These are phyloP conservation scores for Blastobotrys aristatus DNA, from an alignment of 1,139 yeast genomes.

Conservation along the genomic window DNA sequence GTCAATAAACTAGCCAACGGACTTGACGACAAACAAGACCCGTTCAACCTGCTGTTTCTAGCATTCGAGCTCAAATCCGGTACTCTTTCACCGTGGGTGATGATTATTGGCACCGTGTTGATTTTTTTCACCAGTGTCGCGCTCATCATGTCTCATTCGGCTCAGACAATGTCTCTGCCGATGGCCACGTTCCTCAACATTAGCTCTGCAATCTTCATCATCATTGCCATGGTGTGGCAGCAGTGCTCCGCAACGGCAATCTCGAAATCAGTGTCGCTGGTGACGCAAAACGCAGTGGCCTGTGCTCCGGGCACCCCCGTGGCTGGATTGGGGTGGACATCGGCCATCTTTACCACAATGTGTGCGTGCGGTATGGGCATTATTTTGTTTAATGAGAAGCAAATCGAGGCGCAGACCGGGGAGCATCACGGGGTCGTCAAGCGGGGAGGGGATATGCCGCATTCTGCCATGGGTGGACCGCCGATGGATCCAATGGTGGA, in stretches of 20 bases:
- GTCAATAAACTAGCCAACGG: conserved; percentile 13
- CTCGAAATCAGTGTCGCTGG: conserved; percentile 15
- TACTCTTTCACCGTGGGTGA: conserved; percentile 21
- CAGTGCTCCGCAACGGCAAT: conserved; percentile 23
- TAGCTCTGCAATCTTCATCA: conserved; percentile 19
- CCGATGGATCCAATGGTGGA: conserved; percentile 3
- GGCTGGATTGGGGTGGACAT: conserved; percentile 27
- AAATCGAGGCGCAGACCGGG: conserved; percentile 13
- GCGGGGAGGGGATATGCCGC: conserved; percentile 5
- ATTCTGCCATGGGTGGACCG: not conserved
- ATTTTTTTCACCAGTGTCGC: conserved; percentile 18
- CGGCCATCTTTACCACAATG: conserved; percentile 19
- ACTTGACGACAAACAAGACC: conserved; percentile 17
- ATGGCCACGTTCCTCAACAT: conserved; percentile 20
- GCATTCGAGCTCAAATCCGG: conserved; percentile 13
- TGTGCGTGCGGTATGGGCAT: conserved; percentile 20
- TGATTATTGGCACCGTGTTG: conserved; percentile 19
- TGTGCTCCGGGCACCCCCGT: conserved; percentile 19
- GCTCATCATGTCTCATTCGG: conserved; percentile 17
- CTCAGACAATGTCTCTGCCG: conserved; percentile 20
- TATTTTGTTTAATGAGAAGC: conserved; percentile 19
- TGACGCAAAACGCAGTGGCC: conserved; percentile 17
- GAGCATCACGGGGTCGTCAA: conserved; percentile 13
- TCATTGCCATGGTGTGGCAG: conserved; percentile 29
- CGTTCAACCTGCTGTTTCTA: conserved; percentile 24